Evolutionary conservation across 2,329 filamentous ascomycete genomes (phyloP), one percentile per base, ranked within the genome.

Genomic region (Trichoderma asperellum): DNA sequence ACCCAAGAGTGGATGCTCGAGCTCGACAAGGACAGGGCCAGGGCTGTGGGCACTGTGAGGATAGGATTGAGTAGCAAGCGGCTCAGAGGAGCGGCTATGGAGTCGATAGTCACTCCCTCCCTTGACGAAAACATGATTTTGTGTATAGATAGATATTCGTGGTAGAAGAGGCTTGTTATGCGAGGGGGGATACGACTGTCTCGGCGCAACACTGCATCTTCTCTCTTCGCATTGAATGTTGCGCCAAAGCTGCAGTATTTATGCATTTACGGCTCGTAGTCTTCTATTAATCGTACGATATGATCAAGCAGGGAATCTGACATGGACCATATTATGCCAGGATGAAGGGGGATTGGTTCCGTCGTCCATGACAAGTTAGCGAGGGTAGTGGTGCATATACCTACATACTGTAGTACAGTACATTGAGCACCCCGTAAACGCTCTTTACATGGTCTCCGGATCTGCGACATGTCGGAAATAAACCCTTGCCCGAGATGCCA

Each of bases 41-140:
- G 53, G 24, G 75, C 74, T 21, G 73, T 2, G 0, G 73, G 72
- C 1, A 74, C 43, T 1, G 71, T 70, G 7, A 72, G 60, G 5
- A 63, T 57, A 21, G 75, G 73, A 24, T 75, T 73, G 47, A 76
- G 68, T 2, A 75, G 35, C 37, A 67, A 73, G 5, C 70, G 73
- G n/a, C 70, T 64, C 2, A 74, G 16, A 32, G 71, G 65, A n/a
- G 68, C 21, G 21, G 56, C 68, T 21, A 75, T 66, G 4, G 72
- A 71, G 57, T 77, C 75, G 27, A 76, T 57, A 16, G 73, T 76
- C 52, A 76, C 68, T n/a, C 75, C 75, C 65, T 76, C 75, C 21
- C 74, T 67, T 58, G 73, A 73, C 35, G 66, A 71, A 10, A 72
- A 71, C 71, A 73, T 74, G 32, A 24, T 24, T 24, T 24, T 24